phyloP scores from a whole-genome alignment of 2,329 filamentous ascomycete species.

The Talaromyces marneffei region DNA sequence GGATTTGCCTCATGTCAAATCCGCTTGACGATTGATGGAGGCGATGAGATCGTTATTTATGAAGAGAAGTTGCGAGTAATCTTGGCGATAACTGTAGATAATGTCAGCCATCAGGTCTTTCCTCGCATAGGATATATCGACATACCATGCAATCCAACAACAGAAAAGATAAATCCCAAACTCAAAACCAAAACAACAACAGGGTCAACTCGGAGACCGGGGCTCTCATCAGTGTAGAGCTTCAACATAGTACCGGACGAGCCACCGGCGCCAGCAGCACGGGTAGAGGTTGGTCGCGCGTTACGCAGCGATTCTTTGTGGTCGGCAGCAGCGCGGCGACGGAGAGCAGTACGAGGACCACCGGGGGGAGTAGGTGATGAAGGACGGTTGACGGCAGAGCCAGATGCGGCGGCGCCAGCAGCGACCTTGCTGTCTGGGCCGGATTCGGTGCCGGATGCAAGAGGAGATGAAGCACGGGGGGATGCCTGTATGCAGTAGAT shows the following conservation, averaged over 20 bases:
- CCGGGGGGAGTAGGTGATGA: slow-evolving; percentile 86
- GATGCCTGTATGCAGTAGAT: slow-evolving; percentile 26
- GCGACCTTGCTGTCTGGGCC: slow-evolving; percentile 39
- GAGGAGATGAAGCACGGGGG: slow-evolving; percentile 38
- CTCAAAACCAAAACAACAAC: slow-evolving; percentile 95
- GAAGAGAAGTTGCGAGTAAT: slow-evolving; percentile 78
- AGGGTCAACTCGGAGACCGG: slow-evolving; percentile 93
- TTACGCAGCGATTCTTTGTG: slow-evolving; percentile 97
- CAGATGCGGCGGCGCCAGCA: slow-evolving; percentile 52
- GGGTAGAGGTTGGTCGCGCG: slow-evolving; percentile 83
- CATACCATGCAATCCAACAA: slow-evolving; percentile 95
- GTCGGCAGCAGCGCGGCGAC: slow-evolving; percentile 90
- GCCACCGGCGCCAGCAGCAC: slow-evolving; percentile 87
- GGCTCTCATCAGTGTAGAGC: slow-evolving; percentile 97
- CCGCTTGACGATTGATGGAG: not conserved
- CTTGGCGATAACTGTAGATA: slow-evolving; percentile 77
- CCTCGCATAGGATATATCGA: not conserved
- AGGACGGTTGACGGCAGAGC: slow-evolving; percentile 67
- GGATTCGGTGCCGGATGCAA: slow-evolving; percentile 42
- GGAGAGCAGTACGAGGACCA: slow-evolving; percentile 89
- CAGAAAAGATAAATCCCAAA: slow-evolving; percentile 97
- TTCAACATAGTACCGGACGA: slow-evolving; percentile 98
- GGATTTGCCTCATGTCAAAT: not conserved
- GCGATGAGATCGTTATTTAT: slow-evolving; percentile 27
- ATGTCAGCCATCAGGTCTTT: slow-evolving; percentile 18